Evolutionary conservation across 768 basidiomycete species (phyloP).

Genomic region (Suillus spraguei): DNA sequence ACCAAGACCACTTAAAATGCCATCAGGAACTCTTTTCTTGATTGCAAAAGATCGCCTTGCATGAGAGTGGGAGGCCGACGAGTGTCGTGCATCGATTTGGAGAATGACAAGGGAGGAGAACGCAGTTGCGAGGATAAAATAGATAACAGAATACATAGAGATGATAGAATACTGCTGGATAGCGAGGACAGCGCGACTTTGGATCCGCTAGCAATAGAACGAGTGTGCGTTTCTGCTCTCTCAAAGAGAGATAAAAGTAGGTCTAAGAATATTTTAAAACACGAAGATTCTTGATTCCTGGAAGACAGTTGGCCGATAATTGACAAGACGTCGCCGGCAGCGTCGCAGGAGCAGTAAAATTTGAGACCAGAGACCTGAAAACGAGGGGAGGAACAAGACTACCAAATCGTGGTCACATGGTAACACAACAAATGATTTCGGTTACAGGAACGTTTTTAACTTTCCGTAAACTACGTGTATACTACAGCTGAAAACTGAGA

Average conservation of each 20-base stretch:
- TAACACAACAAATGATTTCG: slow-evolving; percentile 9
- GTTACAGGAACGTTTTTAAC: background rate
- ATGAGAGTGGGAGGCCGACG: slow-evolving; percentile 39
- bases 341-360: slow-evolving; percentile 20
- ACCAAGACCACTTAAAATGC: slow-evolving; percentile 14
- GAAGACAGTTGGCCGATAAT: slow-evolving; percentile 12
- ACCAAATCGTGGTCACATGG: slow-evolving; percentile 30
- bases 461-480: background rate
- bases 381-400: slow-evolving; percentile 17
- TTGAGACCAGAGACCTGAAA: slow-evolving; percentile 13
- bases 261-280: slow-evolving; percentile 7
- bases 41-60: slow-evolving; percentile 33
- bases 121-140: slow-evolving; percentile 31
- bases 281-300: slow-evolving; percentile 14
- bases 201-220: slow-evolving; percentile 32
- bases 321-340: slow-evolving; percentile 22
- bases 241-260: slow-evolving; percentile 13
- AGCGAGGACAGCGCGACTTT: slow-evolving; percentile 35
- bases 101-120: slow-evolving; percentile 24
- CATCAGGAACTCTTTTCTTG: slow-evolving; percentile 25
- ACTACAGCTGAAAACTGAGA: too few relatives aligned
- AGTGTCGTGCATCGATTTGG: slow-evolving; percentile 40
- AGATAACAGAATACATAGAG: slow-evolving; percentile 25
- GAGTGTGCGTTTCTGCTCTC: slow-evolving; percentile 39
- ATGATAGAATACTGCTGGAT: slow-evolving; percentile 34